Evolutionary conservation across 2,329 filamentous ascomycete species (phyloP).

Genomic region (Raffaelea deltoideospora): DNA sequence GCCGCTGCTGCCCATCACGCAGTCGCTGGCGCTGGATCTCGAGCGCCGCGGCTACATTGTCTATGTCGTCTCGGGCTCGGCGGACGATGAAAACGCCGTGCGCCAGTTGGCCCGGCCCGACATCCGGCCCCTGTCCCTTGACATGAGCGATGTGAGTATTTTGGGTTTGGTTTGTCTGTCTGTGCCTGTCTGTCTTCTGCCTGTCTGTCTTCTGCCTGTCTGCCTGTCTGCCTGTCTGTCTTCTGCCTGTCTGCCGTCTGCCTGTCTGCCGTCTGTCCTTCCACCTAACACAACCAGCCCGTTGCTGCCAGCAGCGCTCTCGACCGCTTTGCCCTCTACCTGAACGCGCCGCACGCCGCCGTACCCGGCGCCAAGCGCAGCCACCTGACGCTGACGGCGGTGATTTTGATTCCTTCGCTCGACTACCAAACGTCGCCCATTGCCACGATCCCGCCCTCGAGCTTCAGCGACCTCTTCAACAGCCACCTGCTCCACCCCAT

Average conservation of each 20-base stretch:
- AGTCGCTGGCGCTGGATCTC: constrained; percentile 69
- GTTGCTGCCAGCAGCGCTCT: constrained; percentile 57
- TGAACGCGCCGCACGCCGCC: constrained; percentile 61
- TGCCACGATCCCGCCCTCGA: constrained; percentile 68
- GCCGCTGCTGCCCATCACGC: constrained; percentile 67
- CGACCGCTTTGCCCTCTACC: constrained; percentile 54
- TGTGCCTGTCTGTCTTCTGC: background rate
- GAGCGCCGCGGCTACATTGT: constrained; percentile 88
- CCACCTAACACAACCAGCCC: constrained; percentile 17
- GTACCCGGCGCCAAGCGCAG: constrained; percentile 64
- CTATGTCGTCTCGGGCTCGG: constrained; percentile 73
- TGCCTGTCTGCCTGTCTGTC: constrained; percentile 1
- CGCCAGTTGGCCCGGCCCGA: constrained; percentile 64
- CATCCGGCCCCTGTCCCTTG: constrained; percentile 66
- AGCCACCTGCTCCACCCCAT: constrained; percentile 84
- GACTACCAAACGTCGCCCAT: constrained; percentile 73
- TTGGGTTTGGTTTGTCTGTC: background rate
- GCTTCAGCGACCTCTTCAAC: constrained; percentile 82
- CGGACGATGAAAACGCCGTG: constrained; percentile 71
- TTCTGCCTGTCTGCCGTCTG: background rate
- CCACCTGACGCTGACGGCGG: constrained; percentile 58
- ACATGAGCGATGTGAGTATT: constrained; percentile 58
- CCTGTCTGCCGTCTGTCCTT: background rate
- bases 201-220: background rate
- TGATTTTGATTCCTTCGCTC: constrained; percentile 70